Conservation (phyloP, 306 rosid genomes). For the Rosa lucieae region DNA sequence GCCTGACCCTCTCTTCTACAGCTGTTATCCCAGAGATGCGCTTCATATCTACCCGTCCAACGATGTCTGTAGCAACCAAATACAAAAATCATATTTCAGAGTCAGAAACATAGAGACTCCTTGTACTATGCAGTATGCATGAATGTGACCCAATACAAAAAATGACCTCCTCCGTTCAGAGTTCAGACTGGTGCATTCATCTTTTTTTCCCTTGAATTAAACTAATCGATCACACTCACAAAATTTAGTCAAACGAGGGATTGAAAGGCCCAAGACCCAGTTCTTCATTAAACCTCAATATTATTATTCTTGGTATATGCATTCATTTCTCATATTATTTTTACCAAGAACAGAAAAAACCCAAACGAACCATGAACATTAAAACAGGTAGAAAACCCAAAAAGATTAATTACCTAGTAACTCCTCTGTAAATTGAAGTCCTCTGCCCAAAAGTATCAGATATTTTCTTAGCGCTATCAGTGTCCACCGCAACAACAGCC, state of each 20-base stretch:
- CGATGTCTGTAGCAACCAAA: constrained; percentile 58
- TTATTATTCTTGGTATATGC: background rate
- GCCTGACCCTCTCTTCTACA: constrained; percentile 99
- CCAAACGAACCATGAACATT: background rate
- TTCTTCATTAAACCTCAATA: background rate
- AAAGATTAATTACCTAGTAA: constrained; percentile 59
- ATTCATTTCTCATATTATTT: background rate
- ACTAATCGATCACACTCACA: background rate
- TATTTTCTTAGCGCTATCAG: constrained; percentile 56
- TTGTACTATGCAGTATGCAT: background rate
- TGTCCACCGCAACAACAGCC: constrained; percentile 35
- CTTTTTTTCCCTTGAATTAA: background rate
- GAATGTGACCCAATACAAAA: background rate
- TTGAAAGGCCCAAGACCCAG: background rate
- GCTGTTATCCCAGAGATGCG: constrained; percentile 99
- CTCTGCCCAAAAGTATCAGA: constrained; percentile 92
- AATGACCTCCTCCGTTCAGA: background rate
- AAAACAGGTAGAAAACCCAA: background rate
- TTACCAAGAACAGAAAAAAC: background rate
- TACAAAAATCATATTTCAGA: background rate
- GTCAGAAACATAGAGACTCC: background rate
- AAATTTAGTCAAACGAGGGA: background rate
- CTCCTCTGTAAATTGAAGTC: constrained; percentile 96
- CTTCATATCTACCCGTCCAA: constrained; percentile 99
- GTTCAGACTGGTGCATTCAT: background rate